Base-by-base conservation (phyloP, 495 filamentous ascomycete genomes). In the Parmelia sp. region DNA sequence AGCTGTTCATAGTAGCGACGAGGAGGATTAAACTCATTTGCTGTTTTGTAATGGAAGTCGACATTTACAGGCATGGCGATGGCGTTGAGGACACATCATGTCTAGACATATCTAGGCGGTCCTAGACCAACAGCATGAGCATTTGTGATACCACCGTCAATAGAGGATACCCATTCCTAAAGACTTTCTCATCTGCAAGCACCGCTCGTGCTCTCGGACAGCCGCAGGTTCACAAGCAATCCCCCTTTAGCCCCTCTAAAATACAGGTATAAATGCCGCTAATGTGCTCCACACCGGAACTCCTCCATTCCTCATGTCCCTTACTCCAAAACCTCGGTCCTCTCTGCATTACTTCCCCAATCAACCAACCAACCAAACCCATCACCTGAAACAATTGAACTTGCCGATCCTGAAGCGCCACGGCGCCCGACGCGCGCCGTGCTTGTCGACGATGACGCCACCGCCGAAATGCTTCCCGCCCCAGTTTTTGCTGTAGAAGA, bases 361-460 rank as follows among this genome's bases (percentile, higher is more conserved):
- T 12, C 45, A 0, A n/a, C 11, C 23, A 14, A 7, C 9, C 23
- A 45, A 2, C 33, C 53, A 8, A n/a, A 25, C 21, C 11, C 60
- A 0, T 64, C 29, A 23, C 27, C 62, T 25, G 58, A 62, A 77
- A 61, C 75, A 77, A 65, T 65, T 74, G 56, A 76, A 75, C 51
- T 69, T 71, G 11, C 75, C 75, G 31, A 72, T 49, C 45, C 65
- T 70, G 62, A 76, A 72, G 12, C 75, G 70, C 64, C 75, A 77
- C 17, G 75, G 75, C 0, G 71, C 71, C 23, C 74, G 69, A 8
- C 71, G 71, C 8, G 67, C 67, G 29, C 75, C 75, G 49, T 77
- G 66, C 66, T 72, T 77, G 61, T 77, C 74, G 45, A 76, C 72
- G 40, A 73, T 64, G 57, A 77, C 57, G 37, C 75, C 75, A 21